Evolutionary conservation across 2,329 filamentous ascomycete genomes (phyloP).

Genomic region (Xylaria digitata): DNA sequence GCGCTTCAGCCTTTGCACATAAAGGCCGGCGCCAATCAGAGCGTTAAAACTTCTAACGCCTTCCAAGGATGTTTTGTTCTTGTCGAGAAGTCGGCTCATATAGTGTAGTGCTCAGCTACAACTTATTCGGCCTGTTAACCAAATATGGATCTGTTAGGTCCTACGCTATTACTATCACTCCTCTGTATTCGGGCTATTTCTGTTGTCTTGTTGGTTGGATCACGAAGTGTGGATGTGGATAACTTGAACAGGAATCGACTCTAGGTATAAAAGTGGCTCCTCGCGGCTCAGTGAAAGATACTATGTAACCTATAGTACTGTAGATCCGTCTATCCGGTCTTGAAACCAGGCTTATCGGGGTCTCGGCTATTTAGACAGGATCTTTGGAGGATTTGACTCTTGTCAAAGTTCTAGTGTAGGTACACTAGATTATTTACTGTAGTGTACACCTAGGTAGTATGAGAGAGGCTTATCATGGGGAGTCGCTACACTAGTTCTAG

Average conservation of each 20-base stretch:
- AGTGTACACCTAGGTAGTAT: not conserved
- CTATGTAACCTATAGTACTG: conserved; percentile 11
- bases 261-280: conserved; percentile 29
- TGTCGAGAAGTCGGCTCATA: not conserved
- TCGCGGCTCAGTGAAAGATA: conserved; percentile 25
- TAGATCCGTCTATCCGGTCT: conserved; percentile 22
- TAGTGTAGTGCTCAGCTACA: not conserved
- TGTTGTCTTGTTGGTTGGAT: conserved; percentile 19
- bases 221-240: conserved; percentile 20
- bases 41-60: conserved; percentile 3
- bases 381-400: conserved; percentile 11
- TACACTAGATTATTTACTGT: no score
- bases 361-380: conserved; percentile 2
- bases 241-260: conserved; percentile 21
- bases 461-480: not conserved
- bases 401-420: not conserved
- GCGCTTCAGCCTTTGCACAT: conserved; percentile 25
- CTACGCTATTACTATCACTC: not conserved
- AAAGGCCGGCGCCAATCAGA: conserved; percentile 6
- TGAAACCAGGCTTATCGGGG: conserved; percentile 5
- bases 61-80: not conserved
- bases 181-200: conserved; percentile 10
- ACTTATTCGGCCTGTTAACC: conserved; percentile 2
- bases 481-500: not conserved
- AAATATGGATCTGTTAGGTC: conserved; percentile 9